Evolutionary conservation across 768 basidiomycete species (phyloP), one percentile per base, ranked within the genome.

Genomic region (Pisolithus orientalis): DNA sequence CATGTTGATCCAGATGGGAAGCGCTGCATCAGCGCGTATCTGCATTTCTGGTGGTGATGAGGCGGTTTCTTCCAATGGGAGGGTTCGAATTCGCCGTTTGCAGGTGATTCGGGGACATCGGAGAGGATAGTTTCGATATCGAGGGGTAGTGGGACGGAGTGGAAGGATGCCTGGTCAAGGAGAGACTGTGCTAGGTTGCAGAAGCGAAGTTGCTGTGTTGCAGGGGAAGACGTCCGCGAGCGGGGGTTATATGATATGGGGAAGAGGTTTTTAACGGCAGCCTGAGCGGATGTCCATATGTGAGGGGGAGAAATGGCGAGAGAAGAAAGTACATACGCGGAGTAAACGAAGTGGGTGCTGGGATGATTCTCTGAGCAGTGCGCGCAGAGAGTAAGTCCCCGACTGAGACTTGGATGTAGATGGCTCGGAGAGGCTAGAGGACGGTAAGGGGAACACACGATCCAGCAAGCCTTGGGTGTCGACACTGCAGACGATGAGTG

Each of bases 381-480:
- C 62, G 24, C 85, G 81, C 40, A 89, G 70, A 4, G 82, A 82
- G 56, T 71, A 71, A 0, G 70, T 59, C 50, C 57, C 59, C 3
- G 68, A 57, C 43, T 65, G 60, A 8, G 67, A 58, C 31, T 67
- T 66, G 43, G 72, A 72, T 9, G 76, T 71, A 16, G 73, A 68
- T 1, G 78, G 71, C n/a, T 71, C 64, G 38, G 70, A 64, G 40
- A 71, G 67, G 57, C 72, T 65, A 6, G 58, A 56, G 49, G 71
- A 63, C 21, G 72, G 71, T 24, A 83, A 70, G 37, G 83, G 80
- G 62, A 87, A 85, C 56, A 87, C 84, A 59, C 89, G 84, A 74
- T 91, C 88, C 9, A 92, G 80, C 5, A 92, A 73, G 44, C 83
- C 86, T 57, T 88, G 87, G 0, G 76, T 76, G 65, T 92, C 90